A percentile compares a stretch with the other conserved stretches of the same genome.
Evolutionary conservation across 305 asterid genomes (phyloP).

Genomic region (Ilex paraguariensis): DNA sequence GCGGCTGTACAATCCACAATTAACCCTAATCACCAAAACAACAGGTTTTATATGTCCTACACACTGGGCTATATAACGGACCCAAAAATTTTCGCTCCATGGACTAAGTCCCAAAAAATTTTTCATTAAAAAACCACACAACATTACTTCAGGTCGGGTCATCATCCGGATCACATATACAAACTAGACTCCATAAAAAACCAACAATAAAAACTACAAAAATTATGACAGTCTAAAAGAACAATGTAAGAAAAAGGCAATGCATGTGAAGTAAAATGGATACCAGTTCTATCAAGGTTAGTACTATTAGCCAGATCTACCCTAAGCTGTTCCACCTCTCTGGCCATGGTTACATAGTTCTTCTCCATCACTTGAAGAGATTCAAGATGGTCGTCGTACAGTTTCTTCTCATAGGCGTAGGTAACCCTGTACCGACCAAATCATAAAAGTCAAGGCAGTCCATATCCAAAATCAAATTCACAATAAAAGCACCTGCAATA

Average conservation of each 20-base stretch:
- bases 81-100: no score
- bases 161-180: no score
- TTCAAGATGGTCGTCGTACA: conserved; percentile 82
- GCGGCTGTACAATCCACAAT: no score
- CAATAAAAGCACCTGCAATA: background rate
- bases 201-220: background rate
- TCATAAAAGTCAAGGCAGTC: conserved; percentile 20
- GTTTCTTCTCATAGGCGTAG: conserved; percentile 85
- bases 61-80: no score
- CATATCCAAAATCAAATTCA: no score
- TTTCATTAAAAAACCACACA: no score
- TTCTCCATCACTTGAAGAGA: conserved; percentile 98
- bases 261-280: background rate
- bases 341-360: conserved; percentile 76
- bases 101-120: no score
- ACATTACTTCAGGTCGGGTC: no score
- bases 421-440: conserved; percentile 57
- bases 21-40: no score
- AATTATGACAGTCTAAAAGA: no score
- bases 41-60: no score
- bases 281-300: conserved; percentile 63
- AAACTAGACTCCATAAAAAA: no score
- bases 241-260: background rate
- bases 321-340: conserved; percentile 89
- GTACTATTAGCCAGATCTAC: conserved; percentile 55